Conservation (phyloP, 225 moss, liverwort and hornwort genomes). For the Straminergon stramineum region DNA sequence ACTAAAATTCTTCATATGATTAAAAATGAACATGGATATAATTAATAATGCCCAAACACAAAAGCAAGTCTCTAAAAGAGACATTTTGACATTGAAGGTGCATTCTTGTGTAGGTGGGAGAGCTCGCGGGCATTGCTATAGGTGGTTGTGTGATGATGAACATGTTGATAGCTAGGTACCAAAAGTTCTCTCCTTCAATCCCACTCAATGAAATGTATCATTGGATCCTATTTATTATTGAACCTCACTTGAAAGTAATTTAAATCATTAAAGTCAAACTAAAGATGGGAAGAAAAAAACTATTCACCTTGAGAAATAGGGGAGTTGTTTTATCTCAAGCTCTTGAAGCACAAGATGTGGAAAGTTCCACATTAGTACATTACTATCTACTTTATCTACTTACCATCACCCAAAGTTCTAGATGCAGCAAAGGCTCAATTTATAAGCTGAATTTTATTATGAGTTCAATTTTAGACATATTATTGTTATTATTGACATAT, state of each 20-base stretch:
- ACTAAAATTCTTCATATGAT: too few species aligned
- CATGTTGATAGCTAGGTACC: conserved; percentile 16
- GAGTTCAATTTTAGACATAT: background rate
- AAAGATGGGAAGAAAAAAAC: too few species aligned
- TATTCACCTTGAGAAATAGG: background rate
- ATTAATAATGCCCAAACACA: too few species aligned
- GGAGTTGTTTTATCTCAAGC: background rate
- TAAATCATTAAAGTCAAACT: too few species aligned
- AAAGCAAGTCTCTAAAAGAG: background rate
- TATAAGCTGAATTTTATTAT: accelerated
- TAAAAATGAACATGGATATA: too few species aligned
- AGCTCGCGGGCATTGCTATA: conserved; percentile 18
- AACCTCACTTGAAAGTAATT: background rate
- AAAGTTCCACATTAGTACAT: background rate
- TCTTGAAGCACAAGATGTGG: accelerated
- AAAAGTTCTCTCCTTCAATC: background rate
- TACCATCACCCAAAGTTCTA: background rate
- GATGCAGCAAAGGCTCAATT: accelerated
- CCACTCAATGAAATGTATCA: background rate
- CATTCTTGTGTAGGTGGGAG: conserved; percentile 15
- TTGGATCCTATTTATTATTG: background rate
- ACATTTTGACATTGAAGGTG: background rate
- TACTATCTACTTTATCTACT: too few species aligned
- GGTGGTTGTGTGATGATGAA: conserved; percentile 33
- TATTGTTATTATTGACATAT: background rate